Evolutionary conservation across 2,329 filamentous ascomycete genomes (phyloP), one percentile per base, ranked within the genome.

Genomic region (Aspergillus intermedius): DNA sequence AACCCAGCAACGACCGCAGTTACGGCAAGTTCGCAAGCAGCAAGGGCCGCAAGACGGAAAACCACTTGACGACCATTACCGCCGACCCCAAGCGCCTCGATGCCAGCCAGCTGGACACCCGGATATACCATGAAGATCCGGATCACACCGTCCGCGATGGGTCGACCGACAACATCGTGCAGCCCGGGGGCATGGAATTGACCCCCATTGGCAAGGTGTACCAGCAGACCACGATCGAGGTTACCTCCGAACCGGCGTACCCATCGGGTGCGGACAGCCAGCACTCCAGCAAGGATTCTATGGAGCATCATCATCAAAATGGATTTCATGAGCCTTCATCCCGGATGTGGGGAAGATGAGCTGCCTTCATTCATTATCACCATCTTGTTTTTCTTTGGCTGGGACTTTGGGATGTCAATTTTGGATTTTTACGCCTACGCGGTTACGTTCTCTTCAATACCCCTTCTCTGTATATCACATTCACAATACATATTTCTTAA

Each of bases 131-230:
- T 51, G 70, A 53, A 60, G 66, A 49, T 53, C 42, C 60, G 12
- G 63, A 60, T 5, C 32, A 45, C 10, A 53, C 58, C 1, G 62
- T 63, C 7, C 69, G 68, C 12, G 72, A 75, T 48, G 72, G 73
- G 15, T 76, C 72, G 12, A 72, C 71, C 4, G 73, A 74, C 17
- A 71, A 69, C 17, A 72, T 77, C 47, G 68, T 69, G 3, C 60
- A 60, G n/a, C 47, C 54, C 28, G 25, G 51, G n/a, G 41, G 41
- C 15, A 49, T 65, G 4, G 69, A 69, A 48, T 52, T 67, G 54
- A 45, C 49, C 0, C 58, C 61, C 3, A 59, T 71, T 30, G 68
- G 66, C 12, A 69, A 70, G 46, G 70, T 74, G 47, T 71, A 71
- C 48, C 68, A 72, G 49, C 58, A 74, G 46, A 73, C 70, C 1